Conservation (phyloP, 495 filamentous ascomycete genomes). For the Daldinia grandis region DNA sequence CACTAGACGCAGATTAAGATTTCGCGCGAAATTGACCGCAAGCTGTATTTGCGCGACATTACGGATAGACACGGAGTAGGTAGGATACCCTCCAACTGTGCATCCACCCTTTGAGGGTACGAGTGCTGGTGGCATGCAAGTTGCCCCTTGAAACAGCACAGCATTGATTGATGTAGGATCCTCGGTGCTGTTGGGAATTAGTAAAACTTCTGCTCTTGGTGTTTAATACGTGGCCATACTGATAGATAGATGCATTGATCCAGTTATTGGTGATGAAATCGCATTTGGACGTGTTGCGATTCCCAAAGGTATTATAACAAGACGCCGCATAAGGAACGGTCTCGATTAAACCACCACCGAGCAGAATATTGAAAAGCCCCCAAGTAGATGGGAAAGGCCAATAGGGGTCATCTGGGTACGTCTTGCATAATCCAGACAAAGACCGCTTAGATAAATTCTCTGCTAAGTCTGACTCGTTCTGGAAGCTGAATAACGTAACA, state of each 20-base stretch:
- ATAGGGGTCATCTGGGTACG: slow-evolving; percentile 55
- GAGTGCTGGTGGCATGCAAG: slow-evolving; percentile 49
- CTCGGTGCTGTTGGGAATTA: slow-evolving; percentile 37
- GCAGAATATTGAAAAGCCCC: slow-evolving; percentile 53
- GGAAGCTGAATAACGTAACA: slow-evolving; percentile 44
- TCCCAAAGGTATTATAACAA: slow-evolving; percentile 58
- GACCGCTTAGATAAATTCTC: slow-evolving; percentile 26
- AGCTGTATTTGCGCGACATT: slow-evolving; percentile 65
- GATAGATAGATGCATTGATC: slow-evolving; percentile 46
- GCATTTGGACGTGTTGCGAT: slow-evolving; percentile 55
- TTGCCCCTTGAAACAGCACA: slow-evolving; percentile 51
- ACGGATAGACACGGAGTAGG: slow-evolving; percentile 64
- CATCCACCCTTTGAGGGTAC: slow-evolving; percentile 58
- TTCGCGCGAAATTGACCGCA: slow-evolving; percentile 70
- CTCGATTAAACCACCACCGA: slow-evolving; percentile 56
- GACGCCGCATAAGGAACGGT: slow-evolving; percentile 58
- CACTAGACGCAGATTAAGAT: slow-evolving; percentile 65
- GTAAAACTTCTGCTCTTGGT: slow-evolving; percentile 18
- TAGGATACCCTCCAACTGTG: slow-evolving; percentile 61
- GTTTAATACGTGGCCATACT: slow-evolving; percentile 19
- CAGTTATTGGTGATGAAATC: slow-evolving; percentile 47
- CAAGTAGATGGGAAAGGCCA: slow-evolving; percentile 57
- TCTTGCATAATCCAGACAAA: slow-evolving; percentile 53
- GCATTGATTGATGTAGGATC: slow-evolving; percentile 56
- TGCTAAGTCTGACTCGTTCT: slow-evolving; percentile 22